phyloP scores from a whole-genome alignment of 75 land plant species.

The Selaginella moellendorffii region DNA sequence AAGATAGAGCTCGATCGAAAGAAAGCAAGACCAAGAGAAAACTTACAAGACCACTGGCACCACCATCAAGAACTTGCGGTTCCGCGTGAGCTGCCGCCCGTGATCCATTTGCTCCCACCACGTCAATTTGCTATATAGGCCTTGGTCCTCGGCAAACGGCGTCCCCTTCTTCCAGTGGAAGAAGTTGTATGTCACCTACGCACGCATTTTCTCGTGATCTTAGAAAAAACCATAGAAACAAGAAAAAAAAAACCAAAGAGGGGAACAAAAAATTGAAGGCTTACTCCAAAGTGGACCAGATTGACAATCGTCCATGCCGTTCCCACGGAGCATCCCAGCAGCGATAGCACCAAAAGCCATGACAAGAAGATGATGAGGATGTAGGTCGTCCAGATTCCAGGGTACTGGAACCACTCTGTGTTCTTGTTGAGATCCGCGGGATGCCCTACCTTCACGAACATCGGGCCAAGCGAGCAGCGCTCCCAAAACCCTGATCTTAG shows the following conservation, averaged over 20 bases:
- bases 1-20: background rate
- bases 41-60: constrained; percentile 74
- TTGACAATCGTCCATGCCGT: constrained; percentile 71
- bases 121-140: constrained; percentile 59
- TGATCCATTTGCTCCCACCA: constrained; percentile 93
- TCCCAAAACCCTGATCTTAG: too few relatives aligned
- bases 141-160: constrained; percentile 84
- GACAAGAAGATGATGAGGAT: constrained; percentile 52
- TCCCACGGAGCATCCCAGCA: constrained; percentile 49
- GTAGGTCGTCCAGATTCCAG: constrained; percentile 72
- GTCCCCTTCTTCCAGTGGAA: constrained; percentile 91
- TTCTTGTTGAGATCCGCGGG: constrained; percentile 69
- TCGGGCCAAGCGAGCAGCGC: too few relatives aligned
- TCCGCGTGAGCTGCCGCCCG: constrained; percentile 76
- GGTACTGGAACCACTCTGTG: constrained; percentile 54
- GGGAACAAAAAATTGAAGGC: too few relatives aligned
- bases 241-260: too few relatives aligned
- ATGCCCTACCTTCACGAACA: constrained; percentile 51
- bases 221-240: background rate
- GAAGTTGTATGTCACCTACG: constrained; percentile 56
- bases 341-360: constrained; percentile 58
- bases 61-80: constrained; percentile 73
- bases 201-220: background rate
- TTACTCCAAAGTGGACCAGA: constrained; percentile 49
- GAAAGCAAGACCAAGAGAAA: background rate